A percentile compares a stretch with the other conserved stretches of the same genome.
These are phyloP conservation scores for Taphrina flavorubra DNA, from an alignment of 1,139 yeast genomes.

Conservation along the genomic window DNA sequence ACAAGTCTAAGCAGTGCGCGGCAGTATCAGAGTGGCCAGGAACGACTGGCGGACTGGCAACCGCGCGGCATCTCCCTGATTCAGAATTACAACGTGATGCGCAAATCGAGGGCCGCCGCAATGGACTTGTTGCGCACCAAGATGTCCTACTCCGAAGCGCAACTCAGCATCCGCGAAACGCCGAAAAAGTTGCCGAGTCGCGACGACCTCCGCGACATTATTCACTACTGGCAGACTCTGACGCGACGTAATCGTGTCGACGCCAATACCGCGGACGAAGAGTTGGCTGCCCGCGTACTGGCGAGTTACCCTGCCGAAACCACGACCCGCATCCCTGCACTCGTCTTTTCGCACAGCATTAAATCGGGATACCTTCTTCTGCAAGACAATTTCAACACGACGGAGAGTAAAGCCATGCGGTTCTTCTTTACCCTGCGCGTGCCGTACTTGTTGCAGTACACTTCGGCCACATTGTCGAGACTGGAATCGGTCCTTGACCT, in stretches of 20 bases:
- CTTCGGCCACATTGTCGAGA: background rate
- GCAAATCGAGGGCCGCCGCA: background rate
- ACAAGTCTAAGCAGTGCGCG: conserved; percentile 26
- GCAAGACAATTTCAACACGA: background rate
- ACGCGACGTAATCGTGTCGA: background rate
- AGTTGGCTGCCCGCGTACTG: conserved; percentile 4
- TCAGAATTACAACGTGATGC: conserved; percentile 21
- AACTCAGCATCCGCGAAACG: background rate
- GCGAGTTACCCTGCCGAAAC: background rate
- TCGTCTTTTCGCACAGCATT: background rate
- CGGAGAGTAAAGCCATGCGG: background rate
- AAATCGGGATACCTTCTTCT: background rate
- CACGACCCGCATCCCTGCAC: background rate
- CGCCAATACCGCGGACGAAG: too few relatives aligned
- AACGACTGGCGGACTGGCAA: conserved; percentile 43
- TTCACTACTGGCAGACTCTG: conserved; percentile 6
- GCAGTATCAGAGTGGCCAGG: conserved; percentile 44
- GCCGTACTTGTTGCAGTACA: conserved; percentile 11
- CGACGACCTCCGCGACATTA: conserved; percentile 9
- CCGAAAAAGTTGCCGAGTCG: conserved; percentile 11
- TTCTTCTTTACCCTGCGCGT: conserved; percentile 1
- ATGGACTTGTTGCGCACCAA: background rate
- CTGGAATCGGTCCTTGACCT: background rate
- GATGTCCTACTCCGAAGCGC: background rate
- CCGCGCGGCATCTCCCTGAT: conserved; percentile 44